These are phyloP conservation scores for Sclerospora graminicola DNA, from an alignment of 352 stramenopile genomes.

Conservation along the genomic window DNA sequence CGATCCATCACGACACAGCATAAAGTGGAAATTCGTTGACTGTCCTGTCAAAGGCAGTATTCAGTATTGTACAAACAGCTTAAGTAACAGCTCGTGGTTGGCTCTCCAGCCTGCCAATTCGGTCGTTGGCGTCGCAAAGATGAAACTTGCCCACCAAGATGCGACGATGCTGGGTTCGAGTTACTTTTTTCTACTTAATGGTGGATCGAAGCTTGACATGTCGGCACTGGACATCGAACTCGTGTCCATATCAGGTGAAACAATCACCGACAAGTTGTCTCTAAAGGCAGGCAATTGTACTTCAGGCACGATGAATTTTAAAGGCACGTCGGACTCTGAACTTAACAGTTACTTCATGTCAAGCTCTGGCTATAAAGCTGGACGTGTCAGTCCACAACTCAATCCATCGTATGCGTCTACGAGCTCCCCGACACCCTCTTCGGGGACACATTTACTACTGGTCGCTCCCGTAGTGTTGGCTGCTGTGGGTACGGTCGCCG, in stretches of 20 bases:
- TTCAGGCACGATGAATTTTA: constrained; percentile 20
- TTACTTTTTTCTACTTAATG: constrained; percentile 43
- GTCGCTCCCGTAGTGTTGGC: constrained; percentile 5
- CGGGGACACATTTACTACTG: constrained; percentile 8
- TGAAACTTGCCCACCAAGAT: constrained; percentile 35
- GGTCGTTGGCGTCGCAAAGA: constrained; percentile 13
- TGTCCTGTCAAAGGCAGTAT: constrained; percentile 30
- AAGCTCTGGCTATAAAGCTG: constrained; percentile 3
- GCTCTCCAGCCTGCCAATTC: constrained; percentile 33
- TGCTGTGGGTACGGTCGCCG: constrained; percentile 4
- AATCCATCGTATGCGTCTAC: constrained; percentile 6
- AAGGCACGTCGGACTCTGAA: not conserved
- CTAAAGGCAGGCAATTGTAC: constrained; percentile 29
- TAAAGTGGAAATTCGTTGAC: constrained; percentile 38
- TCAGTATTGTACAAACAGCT: constrained; percentile 32
- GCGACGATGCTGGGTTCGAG: constrained; percentile 41
- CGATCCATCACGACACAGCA: constrained; percentile 19
- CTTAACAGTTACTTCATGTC: constrained; percentile 1
- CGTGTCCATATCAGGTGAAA: constrained; percentile 36
- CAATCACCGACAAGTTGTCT: constrained; percentile 37
- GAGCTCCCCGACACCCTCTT: not conserved
- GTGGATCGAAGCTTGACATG: constrained; percentile 16
- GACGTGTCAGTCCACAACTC: constrained; percentile 4
- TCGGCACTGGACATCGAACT: constrained; percentile 26
- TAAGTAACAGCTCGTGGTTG: constrained; percentile 30